Evolutionary conservation across 2,329 filamentous ascomycete species (phyloP), one percentile per base, ranked within the genome.

Genomic region (Phoma sp.): DNA sequence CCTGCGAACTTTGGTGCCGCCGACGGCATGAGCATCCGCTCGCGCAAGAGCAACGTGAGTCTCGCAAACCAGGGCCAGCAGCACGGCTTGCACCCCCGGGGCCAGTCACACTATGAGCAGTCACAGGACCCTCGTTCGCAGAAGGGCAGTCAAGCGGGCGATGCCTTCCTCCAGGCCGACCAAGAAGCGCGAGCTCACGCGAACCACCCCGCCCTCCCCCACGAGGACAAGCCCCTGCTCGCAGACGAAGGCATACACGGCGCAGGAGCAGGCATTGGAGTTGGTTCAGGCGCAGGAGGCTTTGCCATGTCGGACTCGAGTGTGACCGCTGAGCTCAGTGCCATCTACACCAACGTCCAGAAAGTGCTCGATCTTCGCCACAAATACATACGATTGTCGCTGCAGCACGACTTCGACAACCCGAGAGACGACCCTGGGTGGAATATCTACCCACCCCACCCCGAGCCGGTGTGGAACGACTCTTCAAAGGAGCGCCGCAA

Each of bases 321-420:
- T 46, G 89, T 98, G 62, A 92, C 91, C 2, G 83, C 89, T 2
- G 95, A 99, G 76, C 79, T 99, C 60, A 87, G 85, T 65, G 84
- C 86, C 17, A 97, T 99, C 61, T 97, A 96, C 67, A 88, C 87
- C 61, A 96, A 95, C 63, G 92, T 99, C 50, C 91, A 96, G 72
- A 89, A 89, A 62, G 86, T 98, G n/a, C 77, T 97, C 38, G 91
- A 97, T 65, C 81, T 93, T 33, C 87, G 95, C 56, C 88, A 92
- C 73, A 96, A 92, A 67, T 99, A 98, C 75, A 91, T 98, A 46
- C 81, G 85, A 1, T 77, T 97, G 14, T 98, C 95, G 0, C 80
- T 93, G 17, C 95, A 99, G 71, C 84, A 89, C 9, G 83, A 88
- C 7, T 83, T 85, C 11, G 91, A 96, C 71, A 97, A 98, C 64